Evolutionary conservation across 2,329 filamentous ascomycete genomes (phyloP).

Genomic region (Pestalotiopsis sp.): DNA sequence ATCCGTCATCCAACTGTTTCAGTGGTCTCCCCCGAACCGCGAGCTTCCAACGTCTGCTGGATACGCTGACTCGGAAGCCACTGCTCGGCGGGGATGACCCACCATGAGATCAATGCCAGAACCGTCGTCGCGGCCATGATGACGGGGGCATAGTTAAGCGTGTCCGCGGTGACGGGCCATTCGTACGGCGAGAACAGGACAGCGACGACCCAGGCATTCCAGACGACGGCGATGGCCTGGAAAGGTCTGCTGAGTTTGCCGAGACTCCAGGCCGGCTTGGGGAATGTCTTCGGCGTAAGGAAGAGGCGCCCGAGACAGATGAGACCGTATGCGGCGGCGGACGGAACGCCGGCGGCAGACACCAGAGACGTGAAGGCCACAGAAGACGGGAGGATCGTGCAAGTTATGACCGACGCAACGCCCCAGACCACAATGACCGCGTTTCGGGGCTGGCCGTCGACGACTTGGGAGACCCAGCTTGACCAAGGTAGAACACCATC

Average conservation of each 20-base stretch:
- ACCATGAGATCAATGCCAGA: slow-evolving; percentile 50
- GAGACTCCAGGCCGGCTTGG: slow-evolving; percentile 49
- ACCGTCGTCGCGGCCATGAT: slow-evolving; percentile 54
- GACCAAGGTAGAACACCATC: slow-evolving; percentile 65
- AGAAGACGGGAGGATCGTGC: slow-evolving; percentile 59
- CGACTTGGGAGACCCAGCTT: slow-evolving; percentile 57
- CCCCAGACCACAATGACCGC: slow-evolving; percentile 62
- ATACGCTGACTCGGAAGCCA: slow-evolving; percentile 50
- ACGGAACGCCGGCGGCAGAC: slow-evolving; percentile 54
- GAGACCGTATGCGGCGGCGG: slow-evolving; percentile 53
- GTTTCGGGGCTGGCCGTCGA: slow-evolving; percentile 60
- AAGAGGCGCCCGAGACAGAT: slow-evolving; percentile 52
- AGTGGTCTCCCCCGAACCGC: slow-evolving; percentile 4
- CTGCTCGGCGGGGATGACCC: slow-evolving; percentile 46
- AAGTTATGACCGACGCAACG: slow-evolving; percentile 57
- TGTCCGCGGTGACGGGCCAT: slow-evolving; percentile 46
- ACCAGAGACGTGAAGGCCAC: slow-evolving; percentile 58
- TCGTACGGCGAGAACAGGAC: slow-evolving; percentile 48
- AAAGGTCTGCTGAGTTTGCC: slow-evolving; percentile 48
- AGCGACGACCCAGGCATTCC: slow-evolving; percentile 54
- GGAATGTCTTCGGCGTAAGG: slow-evolving; percentile 49
- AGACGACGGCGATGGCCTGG: slow-evolving; percentile 48
- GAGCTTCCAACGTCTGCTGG: slow-evolving; percentile 35
- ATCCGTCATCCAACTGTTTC: background rate
- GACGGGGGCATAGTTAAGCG: slow-evolving; percentile 52